A percentile compares a stretch with the other conserved stretches of the same genome.
Conservation (phyloP, 495 filamentous ascomycete genomes). For the Penicillium lividum region DNA sequence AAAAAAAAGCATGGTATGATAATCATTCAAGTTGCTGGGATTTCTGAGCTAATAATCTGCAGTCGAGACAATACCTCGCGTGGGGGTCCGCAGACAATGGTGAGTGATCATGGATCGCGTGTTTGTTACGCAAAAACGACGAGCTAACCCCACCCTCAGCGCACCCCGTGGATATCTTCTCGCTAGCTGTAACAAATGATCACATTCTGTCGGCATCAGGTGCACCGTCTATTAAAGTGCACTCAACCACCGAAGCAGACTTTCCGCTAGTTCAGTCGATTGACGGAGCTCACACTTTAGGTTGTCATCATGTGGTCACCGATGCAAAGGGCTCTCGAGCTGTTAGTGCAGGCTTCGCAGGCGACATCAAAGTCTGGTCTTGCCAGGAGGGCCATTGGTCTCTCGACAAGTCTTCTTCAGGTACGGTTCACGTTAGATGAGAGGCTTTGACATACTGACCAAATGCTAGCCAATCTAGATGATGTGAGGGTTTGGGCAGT, state of each 20-base stretch:
- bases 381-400: conserved; percentile 55
- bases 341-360: conserved; percentile 83
- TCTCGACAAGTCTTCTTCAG: conserved; percentile 50
- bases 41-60: conserved; percentile 9
- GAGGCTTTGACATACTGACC: conserved; percentile 10
- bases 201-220: conserved; percentile 82
- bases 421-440: conserved; percentile 29
- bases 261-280: conserved; percentile 79
- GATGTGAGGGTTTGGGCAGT: conserved; percentile 77
- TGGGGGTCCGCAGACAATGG: conserved; percentile 87
- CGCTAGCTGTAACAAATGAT: conserved; percentile 76
- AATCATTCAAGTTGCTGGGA: background rate
- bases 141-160: conserved; percentile 53
- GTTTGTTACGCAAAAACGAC: conserved; percentile 11
- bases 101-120: conserved; percentile 34
- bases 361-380: conserved; percentile 80
- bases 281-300: conserved; percentile 73
- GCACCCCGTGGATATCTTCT: conserved; percentile 87
- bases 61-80: conserved; percentile 99
- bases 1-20: conserved; percentile 8
- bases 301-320: conserved; percentile 83
- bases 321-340: conserved; percentile 67
- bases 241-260: conserved; percentile 66
- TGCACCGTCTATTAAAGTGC: conserved; percentile 73
- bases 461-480: conserved; percentile 20